These are phyloP conservation scores for Trametes maxima DNA, from an alignment of 768 basidiomycete genomes.

Conservation along the genomic window DNA sequence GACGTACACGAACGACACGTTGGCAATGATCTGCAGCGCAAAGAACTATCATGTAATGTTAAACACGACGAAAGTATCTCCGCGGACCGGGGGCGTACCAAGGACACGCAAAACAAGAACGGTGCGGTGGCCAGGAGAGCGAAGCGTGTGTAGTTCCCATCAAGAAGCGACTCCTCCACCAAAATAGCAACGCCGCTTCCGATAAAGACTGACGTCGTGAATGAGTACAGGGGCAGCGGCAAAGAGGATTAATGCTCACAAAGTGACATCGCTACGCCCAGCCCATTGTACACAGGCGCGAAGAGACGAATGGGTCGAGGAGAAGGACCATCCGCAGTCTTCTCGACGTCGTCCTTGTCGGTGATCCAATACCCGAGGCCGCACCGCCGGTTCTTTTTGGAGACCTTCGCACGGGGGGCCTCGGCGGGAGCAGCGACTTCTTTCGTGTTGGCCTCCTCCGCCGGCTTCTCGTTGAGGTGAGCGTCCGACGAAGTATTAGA, in stretches of 20 bases:
- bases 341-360: constrained; percentile 52
- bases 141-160: constrained; percentile 65
- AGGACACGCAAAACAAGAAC: constrained; percentile 72
- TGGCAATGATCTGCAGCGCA: constrained; percentile 63
- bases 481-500: constrained; percentile 50
- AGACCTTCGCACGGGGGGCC: constrained; percentile 3
- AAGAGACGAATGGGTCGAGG: constrained; percentile 52
- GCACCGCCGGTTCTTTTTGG: constrained; percentile 28
- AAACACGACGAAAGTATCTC: not conserved
- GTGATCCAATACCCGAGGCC: constrained; percentile 31
- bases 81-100: constrained; percentile 47
- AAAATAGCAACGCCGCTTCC: constrained; percentile 58
- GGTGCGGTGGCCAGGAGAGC: constrained; percentile 66
- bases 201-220: constrained; percentile 58
- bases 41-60: constrained; percentile 57
- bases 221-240: not conserved
- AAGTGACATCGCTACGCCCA: constrained; percentile 63
- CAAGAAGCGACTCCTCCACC: constrained; percentile 68
- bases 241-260: constrained; percentile 45
- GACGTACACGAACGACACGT: constrained; percentile 66
- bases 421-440: constrained; percentile 22
- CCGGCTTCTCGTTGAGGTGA: constrained; percentile 53
- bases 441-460: constrained; percentile 22
- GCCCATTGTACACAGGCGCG: constrained; percentile 71
- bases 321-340: constrained; percentile 39